Evolutionary conservation across 1,284 basidiomycete species (phyloP), one percentile per base, ranked within the genome.

Genomic region (Irpex sp.): DNA sequence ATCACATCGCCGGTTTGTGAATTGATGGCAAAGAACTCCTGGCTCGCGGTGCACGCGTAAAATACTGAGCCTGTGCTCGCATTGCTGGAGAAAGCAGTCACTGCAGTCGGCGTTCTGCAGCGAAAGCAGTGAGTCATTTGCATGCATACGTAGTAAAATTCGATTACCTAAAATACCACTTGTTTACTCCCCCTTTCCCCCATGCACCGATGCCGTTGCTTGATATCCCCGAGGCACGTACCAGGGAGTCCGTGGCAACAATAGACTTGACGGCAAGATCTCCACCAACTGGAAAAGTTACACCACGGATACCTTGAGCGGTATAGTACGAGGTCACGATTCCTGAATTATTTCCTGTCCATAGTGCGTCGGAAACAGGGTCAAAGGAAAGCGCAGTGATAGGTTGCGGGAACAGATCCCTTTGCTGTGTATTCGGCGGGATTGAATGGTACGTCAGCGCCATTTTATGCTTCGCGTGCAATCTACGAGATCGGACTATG

Each of bases 311-410:
- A 11, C 88, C 88, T 57, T 81, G 81, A 8, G 85, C 79, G 13
- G 89, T 86, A 74, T 92, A 89, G 72, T 91, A 88, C 0, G 93
- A 91, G 40, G 83, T 78, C 62, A 97, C 82, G 66, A 82, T 81
- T 5, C 97, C 96, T 47, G 85, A 78, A 60, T 88, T 85, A 17
- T 86, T 84, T 54, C 95, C 96, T 57, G 91, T 82, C 95, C 96
- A 97, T 44, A 98, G 79, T 11, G 92, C 86, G 75, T 98, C 96
- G 1, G 93, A 91, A 51, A 92, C 89, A 5, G 94, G 91, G 77
- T 98, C 96, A 73, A 98, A 95, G 3, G 88, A 85, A 64, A 98
- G 81, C 0, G 91, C 84, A 19, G 91, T 89, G 55, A 91, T 79
- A 47, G 86, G 80, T 67, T 85, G 82, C 8, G 78, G 78, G 69